These are phyloP conservation scores for Stephanodiscus minutulus DNA, from an alignment of 108 stramenopile species.

Conservation along the genomic window DNA sequence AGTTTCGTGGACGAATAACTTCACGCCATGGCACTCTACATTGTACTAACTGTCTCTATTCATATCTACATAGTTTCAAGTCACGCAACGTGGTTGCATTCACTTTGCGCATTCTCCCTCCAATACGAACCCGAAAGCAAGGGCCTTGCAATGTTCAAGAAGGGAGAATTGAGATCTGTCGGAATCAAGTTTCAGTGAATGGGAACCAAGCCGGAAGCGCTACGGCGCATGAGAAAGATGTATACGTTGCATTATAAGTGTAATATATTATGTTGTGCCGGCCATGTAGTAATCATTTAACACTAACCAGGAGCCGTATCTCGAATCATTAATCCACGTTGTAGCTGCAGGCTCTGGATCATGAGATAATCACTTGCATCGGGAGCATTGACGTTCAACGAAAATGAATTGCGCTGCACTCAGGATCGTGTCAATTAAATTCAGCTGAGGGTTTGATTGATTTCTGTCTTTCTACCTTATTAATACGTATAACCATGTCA, in stretches of 20 bases:
- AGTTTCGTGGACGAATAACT: neutral
- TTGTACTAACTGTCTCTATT: neutral
- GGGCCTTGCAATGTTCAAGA: conserved; percentile 72
- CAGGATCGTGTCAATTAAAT: no score
- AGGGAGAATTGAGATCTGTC: conserved; percentile 79
- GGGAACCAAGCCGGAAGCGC: neutral
- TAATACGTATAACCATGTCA: neutral
- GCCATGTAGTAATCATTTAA: no score
- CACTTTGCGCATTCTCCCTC: conserved; percentile 48
- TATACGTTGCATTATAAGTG: no score
- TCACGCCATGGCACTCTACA: neutral
- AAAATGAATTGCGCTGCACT: no score
- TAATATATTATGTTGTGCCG: no score
- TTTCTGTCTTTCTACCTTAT: neutral
- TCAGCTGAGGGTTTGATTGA: conserved; percentile 13
- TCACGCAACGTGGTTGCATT: conserved; percentile 53
- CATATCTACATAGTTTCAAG: conserved; percentile 34
- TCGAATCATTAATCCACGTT: no score
- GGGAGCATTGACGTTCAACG: no score
- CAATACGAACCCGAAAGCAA: conserved; percentile 58
- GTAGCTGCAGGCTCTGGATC: no score
- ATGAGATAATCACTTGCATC: no score
- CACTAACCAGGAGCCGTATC: no score
- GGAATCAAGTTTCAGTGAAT: conserved; percentile 41
- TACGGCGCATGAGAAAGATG: no score